Evolutionary conservation across 2,329 filamentous ascomycete species (phyloP), one percentile per base, ranked within the genome.

Genomic region (Lachnellula hyalina): DNA sequence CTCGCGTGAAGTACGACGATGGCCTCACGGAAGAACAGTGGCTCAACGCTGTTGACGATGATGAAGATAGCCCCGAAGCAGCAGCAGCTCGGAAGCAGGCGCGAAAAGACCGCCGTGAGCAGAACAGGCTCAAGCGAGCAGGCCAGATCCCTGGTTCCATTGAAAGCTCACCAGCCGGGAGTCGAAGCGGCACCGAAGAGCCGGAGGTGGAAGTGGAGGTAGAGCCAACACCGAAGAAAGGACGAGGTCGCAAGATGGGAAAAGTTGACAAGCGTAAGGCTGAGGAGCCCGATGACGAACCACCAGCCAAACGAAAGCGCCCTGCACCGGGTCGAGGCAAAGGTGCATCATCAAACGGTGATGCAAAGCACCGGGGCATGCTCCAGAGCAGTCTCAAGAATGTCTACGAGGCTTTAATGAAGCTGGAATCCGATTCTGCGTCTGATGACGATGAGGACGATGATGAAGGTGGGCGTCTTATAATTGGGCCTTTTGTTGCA

Each of bases 21-120:
- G 94, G 95, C 51, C 83, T 99, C 32, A 97, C 94, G 0, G 95
- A 99, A 74, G 94, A 99, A 75, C 95, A 99, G 72, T 99, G 94
- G 94, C 82, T 97, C 50, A 93, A 96, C 77, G 94, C 94, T 52
- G 93, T 99, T 34, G 94, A 99, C 69, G 93, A 96, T 57, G 92
- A 96, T 49, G 94, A 99, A 1, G 94, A 99, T 69, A 86, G 84
- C 0, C 91, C 96, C 32, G 94, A 97, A 69, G 92, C 90, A 52
- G 94, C 94, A 2, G 92, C 95, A 38, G 89, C 89, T 36, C 85
- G 94, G 41, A 97, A 96, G 67, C 85, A 91, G 68, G 90, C 90
- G 4, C 84, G 89, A 51, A 90, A 91, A 61, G 89, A 90, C 58
- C 89, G 85, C 70, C 85, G 92, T 36, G 85, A 88, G 50, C 75